Evolutionary conservation across 768 basidiomycete genomes (phyloP), one percentile per base, ranked within the genome.

Genomic region (Lentinula sp.): DNA sequence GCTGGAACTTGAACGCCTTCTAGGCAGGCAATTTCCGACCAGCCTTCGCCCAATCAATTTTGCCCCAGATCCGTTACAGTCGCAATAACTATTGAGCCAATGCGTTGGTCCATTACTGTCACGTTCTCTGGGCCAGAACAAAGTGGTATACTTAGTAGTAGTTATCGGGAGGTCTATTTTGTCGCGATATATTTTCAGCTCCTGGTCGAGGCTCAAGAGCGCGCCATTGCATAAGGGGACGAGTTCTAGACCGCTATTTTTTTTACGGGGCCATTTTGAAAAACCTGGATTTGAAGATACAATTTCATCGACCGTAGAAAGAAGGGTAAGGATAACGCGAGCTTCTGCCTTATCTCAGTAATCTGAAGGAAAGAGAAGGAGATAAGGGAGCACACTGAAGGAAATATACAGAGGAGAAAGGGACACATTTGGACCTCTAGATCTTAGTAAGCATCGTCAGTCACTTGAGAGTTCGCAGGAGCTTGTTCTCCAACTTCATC

Each of bases 31-130:
- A 74, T 57, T 83, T 77, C 64, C 74, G 68, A 69, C 85, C 87
- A 4, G 94, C 95, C 63, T 81, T 70, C 23, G 23, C 23, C 97
- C 95, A 98, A 60, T 85, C 81, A 59, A 92, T 78, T 9, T 70
- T 79, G 18, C 91, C 94, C 63, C 51, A 98, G 84, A 48, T 89
- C 87, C 54, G 81, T 83, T 62, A 98, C 86, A 56, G 90, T 85
- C 60, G 77, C 77, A 66, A 96, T 87, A 62, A 98, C 95, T 64
- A 96, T 86, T 52, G 81, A 69, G 15, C 95, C 96, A 70, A 98
- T 98, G 61, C 91, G 79, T 72, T 98, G 97, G 61, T 88, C 83
- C 51, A 90, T 98, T 52, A 95, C n/a, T 94, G 73, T 98, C 96
- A 49, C 95, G 90, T 74, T 99, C 96, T 62, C 94, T 94, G 66